phyloP scores from a whole-genome alignment of 2,329 filamentous ascomycete genomes.

The Coniella lustricola region DNA sequence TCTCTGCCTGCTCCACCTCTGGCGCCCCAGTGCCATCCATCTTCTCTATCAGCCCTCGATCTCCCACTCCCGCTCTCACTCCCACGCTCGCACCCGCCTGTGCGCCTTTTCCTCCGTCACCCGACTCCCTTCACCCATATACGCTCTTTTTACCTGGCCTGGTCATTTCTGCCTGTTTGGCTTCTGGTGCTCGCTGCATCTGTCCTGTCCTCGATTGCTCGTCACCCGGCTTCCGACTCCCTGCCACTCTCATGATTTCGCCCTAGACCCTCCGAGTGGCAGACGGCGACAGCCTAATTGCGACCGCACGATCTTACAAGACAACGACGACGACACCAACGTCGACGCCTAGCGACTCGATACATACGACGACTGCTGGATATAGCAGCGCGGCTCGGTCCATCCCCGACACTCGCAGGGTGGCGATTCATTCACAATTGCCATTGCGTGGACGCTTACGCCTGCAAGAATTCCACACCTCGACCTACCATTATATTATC shows the following conservation, averaged over 20 bases:
- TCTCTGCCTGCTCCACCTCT: background rate
- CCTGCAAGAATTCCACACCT: constrained; percentile 10
- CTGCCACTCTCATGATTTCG: background rate
- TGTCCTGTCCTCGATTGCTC: too few relatives aligned
- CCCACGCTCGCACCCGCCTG: background rate
- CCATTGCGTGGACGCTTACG: constrained; percentile 11
- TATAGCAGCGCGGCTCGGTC: background rate
- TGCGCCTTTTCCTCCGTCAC: constrained; percentile 4
- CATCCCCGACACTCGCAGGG: background rate
- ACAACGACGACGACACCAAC: too few relatives aligned
- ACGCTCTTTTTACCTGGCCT: constrained; percentile 12
- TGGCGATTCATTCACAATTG: constrained; percentile 4
- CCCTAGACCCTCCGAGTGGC: too few relatives aligned
- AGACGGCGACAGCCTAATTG: too few relatives aligned
- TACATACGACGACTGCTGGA: background rate
- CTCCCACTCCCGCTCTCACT: constrained; percentile 1
- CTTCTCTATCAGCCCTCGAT: constrained; percentile 2
- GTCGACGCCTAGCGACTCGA: background rate
- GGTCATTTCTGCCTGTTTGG: constrained; percentile 3
- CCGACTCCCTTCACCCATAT: constrained; percentile 9
- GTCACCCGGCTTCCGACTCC: background rate
- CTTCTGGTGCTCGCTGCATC: background rate
- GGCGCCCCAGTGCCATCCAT: background rate
- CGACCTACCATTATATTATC: background rate
- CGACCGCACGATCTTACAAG: background rate